Evolutionary conservation across 1,139 yeast genomes (phyloP).

Genomic region (Kurtzmaniella natalensis): DNA sequence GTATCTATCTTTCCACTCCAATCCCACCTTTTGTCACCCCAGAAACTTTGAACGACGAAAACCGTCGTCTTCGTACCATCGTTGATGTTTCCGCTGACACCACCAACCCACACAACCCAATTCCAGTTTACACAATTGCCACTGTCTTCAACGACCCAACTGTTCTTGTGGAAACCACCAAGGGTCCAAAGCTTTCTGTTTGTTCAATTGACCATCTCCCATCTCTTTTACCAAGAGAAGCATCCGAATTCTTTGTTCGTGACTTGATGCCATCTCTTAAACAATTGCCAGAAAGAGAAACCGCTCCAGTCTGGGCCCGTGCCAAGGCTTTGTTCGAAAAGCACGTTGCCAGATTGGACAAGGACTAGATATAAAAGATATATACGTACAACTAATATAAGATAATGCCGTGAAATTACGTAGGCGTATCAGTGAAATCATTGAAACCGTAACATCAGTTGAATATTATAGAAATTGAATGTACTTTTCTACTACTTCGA

Average conservation of each 20-base stretch:
- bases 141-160: constrained; percentile 92
- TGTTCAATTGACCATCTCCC: constrained; percentile 98
- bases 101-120: constrained; percentile 96
- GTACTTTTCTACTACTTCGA: too few species aligned
- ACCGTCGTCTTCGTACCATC: constrained; percentile 81
- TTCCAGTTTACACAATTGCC: constrained; percentile 86
- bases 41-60: constrained; percentile 56
- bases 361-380: not conserved
- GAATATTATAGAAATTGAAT: too few species aligned
- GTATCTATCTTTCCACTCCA: constrained; percentile 90
- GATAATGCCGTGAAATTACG: too few species aligned
- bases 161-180: constrained; percentile 68
- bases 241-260: constrained; percentile 82
- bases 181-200: constrained; percentile 84
- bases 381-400: too few species aligned
- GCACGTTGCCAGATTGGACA: constrained; percentile 63
- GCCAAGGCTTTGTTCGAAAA: constrained; percentile 80
- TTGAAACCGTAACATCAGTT: too few species aligned
- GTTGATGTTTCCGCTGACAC: constrained; percentile 99
- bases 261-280: constrained; percentile 87
- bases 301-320: constrained; percentile 87
- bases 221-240: constrained; percentile 90
- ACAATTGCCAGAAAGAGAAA: constrained; percentile 73
- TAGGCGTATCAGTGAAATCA: too few species aligned
- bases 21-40: constrained; percentile 85